Evolutionary conservation across 176 grass and related monocot species (phyloP).

Genomic region (Aegilops speltoides): DNA sequence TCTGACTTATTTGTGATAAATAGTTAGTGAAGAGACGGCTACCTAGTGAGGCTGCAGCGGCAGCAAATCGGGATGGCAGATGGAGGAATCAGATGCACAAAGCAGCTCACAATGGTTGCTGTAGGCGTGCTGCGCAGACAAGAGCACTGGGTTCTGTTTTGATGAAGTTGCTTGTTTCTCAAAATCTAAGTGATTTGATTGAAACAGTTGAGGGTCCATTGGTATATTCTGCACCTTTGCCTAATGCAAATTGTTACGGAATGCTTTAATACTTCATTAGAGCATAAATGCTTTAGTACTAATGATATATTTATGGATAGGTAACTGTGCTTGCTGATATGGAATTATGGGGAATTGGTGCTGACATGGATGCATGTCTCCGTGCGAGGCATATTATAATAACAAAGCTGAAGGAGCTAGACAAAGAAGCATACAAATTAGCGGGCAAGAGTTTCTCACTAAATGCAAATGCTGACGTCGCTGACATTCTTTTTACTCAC

Average conservation of each 20-base stretch:
- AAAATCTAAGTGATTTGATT: constrained; percentile 64
- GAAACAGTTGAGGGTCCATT: constrained; percentile 76
- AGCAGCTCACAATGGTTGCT: constrained; percentile 94
- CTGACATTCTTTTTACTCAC: constrained; percentile 85
- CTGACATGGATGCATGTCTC: constrained; percentile 93
- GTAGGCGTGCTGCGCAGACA: constrained; percentile 73
- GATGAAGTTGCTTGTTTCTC: constrained; percentile 67
- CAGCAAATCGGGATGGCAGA: constrained; percentile 84
- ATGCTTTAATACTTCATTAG: background rate
- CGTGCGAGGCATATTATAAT: constrained; percentile 72
- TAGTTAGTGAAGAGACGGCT: constrained; percentile 86
- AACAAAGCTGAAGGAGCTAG: constrained; percentile 84
- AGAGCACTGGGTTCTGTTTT: constrained; percentile 72
- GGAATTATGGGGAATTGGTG: constrained; percentile 89
- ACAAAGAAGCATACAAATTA: constrained; percentile 78
- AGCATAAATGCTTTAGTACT: background rate
- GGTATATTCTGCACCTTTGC: constrained; percentile 47
- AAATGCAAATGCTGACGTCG: constrained; percentile 73
- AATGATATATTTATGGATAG: constrained; percentile 32
- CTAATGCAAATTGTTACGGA: constrained; percentile 17
- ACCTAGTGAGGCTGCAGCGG: constrained; percentile 57
- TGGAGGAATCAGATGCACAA: constrained; percentile 98
- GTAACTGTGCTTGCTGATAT: constrained; percentile 94
- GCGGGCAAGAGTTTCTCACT: constrained; percentile 87
- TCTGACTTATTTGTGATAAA: background rate